These are phyloP conservation scores for Teunomyces panamensis DNA, from an alignment of 805 yeast species.

Conservation along the genomic window DNA sequence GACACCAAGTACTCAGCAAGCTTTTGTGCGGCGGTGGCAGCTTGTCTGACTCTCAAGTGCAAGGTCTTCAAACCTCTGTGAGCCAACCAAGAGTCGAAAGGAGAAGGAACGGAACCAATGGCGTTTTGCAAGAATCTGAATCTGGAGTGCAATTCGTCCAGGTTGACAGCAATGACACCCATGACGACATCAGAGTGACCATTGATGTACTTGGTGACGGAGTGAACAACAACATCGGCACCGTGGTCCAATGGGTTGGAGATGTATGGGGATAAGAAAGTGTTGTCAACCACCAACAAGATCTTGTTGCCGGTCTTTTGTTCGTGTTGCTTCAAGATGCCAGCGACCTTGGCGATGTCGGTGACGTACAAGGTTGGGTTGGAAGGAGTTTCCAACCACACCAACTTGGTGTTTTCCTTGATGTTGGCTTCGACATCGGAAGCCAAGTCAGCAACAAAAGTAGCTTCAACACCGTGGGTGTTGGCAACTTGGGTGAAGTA, in stretches of 20 bases:
- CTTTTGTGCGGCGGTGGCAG: constrained; percentile 60
- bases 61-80: constrained; percentile 89
- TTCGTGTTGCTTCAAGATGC: constrained; percentile 46
- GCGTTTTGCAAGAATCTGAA: constrained; percentile 83
- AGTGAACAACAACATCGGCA: constrained; percentile 85
- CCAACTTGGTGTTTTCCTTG: constrained; percentile 63
- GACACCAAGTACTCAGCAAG: constrained; percentile 62
- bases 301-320: constrained; percentile 49
- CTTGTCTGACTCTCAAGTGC: constrained; percentile 73
- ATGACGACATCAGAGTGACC: constrained; percentile 92
- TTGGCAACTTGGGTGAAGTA: constrained; percentile 83
- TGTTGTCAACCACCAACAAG: constrained; percentile 78
- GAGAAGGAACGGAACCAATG: constrained; percentile 84
- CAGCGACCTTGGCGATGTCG: constrained; percentile 63
- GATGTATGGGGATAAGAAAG: constrained; percentile 82
- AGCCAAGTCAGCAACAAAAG: constrained; percentile 64
- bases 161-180: constrained; percentile 76
- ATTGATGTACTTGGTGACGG: constrained; percentile 86
- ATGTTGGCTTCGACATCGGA: constrained; percentile 55
- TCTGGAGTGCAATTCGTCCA: constrained; percentile 55
- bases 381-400: constrained; percentile 88
- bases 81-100: constrained; percentile 90
- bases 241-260: constrained; percentile 82
- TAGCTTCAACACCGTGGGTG: constrained; percentile 69
- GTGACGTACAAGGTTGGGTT: constrained; percentile 83